A percentile compares a stretch with the other conserved stretches of the same genome.
Conservation (phyloP, 2,329 filamentous ascomycete genomes). For the Phoma sp. region DNA sequence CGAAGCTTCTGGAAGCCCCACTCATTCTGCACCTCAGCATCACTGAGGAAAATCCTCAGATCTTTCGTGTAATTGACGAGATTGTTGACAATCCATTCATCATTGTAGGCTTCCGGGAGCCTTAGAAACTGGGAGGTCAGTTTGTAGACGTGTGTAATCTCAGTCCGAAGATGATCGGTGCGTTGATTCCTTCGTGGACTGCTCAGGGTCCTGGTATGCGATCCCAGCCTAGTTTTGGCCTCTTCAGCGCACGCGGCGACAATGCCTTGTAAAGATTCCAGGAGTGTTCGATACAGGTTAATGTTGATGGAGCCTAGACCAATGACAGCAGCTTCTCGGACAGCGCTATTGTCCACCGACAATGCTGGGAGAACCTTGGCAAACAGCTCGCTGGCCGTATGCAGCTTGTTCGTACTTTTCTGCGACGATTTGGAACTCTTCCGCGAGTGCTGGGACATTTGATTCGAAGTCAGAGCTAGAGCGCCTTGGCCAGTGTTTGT, state of each 20-base stretch:
- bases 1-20: conserved; percentile 92
- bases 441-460: conserved; percentile 74
- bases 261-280: conserved; percentile 88
- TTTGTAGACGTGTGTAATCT: conserved; percentile 96
- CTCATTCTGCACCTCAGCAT: conserved; percentile 91
- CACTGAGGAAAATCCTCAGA: conserved; percentile 91
- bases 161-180: conserved; percentile 86
- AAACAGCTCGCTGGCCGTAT: conserved; percentile 87
- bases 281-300: conserved; percentile 86
- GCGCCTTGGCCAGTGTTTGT: conserved; percentile 73
- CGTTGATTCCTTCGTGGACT: conserved; percentile 77
- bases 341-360: conserved; percentile 77
- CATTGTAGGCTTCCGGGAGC: conserved; percentile 76
- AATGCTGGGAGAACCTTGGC: conserved; percentile 89
- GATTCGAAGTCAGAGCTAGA: conserved; percentile 62
- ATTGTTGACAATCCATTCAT: conserved; percentile 90
- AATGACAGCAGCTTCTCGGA: conserved; percentile 87
- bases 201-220: conserved; percentile 83
- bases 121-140: conserved; percentile 89
- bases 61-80: conserved; percentile 90
- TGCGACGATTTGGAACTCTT: conserved; percentile 78
- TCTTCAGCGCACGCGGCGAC: conserved; percentile 88
- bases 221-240: conserved; percentile 76
- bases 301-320: conserved; percentile 95
- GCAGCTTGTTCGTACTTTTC: conserved; percentile 76